phyloP scores from a whole-genome alignment of 345 rosid genomes.

The Syzygium grande region DNA sequence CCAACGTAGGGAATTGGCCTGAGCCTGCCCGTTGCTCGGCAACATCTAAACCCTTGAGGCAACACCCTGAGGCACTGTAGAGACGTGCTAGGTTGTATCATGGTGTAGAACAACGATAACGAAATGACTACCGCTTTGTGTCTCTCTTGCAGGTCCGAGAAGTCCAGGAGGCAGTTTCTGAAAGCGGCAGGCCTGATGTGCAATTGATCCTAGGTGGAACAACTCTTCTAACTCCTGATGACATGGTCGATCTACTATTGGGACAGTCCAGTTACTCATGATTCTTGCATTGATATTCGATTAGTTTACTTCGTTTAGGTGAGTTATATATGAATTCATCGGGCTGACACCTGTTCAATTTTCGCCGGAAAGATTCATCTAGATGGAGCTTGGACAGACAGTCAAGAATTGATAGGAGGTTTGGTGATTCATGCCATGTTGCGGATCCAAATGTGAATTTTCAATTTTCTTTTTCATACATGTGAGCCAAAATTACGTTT shows the following conservation, averaged over 20 bases:
- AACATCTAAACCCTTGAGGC: neutral
- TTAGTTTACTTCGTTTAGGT: neutral
- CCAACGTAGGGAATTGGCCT: neutral
- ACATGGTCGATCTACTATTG: constrained; percentile 71
- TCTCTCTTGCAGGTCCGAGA: constrained; percentile 47
- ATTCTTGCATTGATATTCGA: neutral
- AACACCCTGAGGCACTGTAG: neutral
- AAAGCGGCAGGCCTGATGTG: constrained; percentile 74
- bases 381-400: neutral
- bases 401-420: neutral
- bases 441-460: neutral
- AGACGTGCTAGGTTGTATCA: neutral
- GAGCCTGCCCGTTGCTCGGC: neutral
- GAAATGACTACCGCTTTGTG: neutral
- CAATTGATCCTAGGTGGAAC: constrained; percentile 83
- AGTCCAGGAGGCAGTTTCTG: constrained; percentile 73
- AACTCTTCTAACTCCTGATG: constrained; percentile 73
- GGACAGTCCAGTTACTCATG: constrained; percentile 55
- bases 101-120: neutral
- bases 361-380: neutral
- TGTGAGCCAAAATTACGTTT: neutral
- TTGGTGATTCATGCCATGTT: neutral
- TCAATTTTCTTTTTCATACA: neutral
- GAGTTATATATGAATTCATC: neutral
- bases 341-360: neutral